A percentile compares a stretch with the other conserved stretches of the same genome.
Conservation (phyloP, 2,329 filamentous ascomycete species). For the Septoria petroselini region DNA sequence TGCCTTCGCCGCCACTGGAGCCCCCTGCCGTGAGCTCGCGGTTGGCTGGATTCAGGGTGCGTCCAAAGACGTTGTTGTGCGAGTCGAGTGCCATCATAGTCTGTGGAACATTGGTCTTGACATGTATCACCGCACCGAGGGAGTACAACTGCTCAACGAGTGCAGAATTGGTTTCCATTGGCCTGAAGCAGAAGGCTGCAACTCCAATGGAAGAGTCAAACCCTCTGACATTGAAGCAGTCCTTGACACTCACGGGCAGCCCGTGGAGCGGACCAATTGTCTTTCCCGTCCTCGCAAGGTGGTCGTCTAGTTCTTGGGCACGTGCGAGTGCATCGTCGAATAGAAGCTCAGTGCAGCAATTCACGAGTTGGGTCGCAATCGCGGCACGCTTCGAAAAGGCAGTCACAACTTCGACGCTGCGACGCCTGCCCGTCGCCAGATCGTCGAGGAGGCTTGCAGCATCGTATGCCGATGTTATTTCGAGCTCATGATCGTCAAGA, state of each 20-base stretch:
- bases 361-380: slow-evolving; percentile 47
- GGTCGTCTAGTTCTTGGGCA: slow-evolving; percentile 43
- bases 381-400: slow-evolving; percentile 50
- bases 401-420: slow-evolving; percentile 26
- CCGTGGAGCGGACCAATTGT: slow-evolving; percentile 48
- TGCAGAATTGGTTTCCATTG: slow-evolving; percentile 51
- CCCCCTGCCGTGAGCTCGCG: slow-evolving; percentile 51
- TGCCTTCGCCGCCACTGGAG: slow-evolving; percentile 53
- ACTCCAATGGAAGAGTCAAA: slow-evolving; percentile 43
- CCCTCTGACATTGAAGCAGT: slow-evolving; percentile 39
- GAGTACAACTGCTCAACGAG: slow-evolving; percentile 47
- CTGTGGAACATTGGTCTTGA: slow-evolving; percentile 56
- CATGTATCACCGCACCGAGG: slow-evolving; percentile 50
- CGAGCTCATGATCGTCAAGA: slow-evolving; percentile 52
- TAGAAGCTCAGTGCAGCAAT: slow-evolving; percentile 47
- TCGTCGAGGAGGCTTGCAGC: slow-evolving; percentile 41
- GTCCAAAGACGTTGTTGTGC: slow-evolving; percentile 52
- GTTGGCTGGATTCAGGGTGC: slow-evolving; percentile 51
- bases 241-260: slow-evolving; percentile 39
- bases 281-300: slow-evolving; percentile 36
- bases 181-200: slow-evolving; percentile 45
- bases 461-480: slow-evolving; percentile 56
- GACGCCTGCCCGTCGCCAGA: slow-evolving; percentile 33
- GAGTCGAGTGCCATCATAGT: slow-evolving; percentile 48
- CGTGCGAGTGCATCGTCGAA: slow-evolving; percentile 39